Conservation (phyloP, 495 filamentous ascomycete genomes). For the Endocarpon pusillum region DNA sequence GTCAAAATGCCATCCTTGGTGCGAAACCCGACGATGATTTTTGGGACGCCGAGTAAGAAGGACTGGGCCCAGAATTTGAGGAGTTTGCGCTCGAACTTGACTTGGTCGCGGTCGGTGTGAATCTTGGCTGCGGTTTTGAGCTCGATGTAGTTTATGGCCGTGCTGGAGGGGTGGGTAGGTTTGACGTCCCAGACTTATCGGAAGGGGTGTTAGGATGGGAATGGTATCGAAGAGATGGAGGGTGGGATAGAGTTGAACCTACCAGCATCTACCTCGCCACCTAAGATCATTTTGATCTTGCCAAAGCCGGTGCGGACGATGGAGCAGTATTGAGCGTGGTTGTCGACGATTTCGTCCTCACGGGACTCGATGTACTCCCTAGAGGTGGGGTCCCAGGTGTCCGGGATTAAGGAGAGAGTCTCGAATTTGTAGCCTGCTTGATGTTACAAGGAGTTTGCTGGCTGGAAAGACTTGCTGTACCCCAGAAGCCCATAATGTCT, state of each 20-base stretch:
- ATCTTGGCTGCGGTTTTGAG: slow-evolving; percentile 77
- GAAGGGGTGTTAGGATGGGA: neutral
- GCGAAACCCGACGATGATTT: slow-evolving; percentile 81
- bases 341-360: slow-evolving; percentile 53
- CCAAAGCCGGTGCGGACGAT: slow-evolving; percentile 78
- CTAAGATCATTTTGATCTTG: slow-evolving; percentile 50
- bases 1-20: slow-evolving; percentile 52
- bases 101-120: slow-evolving; percentile 39
- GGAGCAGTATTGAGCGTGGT: slow-evolving; percentile 86
- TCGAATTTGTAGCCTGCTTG: slow-evolving; percentile 87
- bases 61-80: slow-evolving; percentile 94
- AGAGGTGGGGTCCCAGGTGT: slow-evolving; percentile 50
- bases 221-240: slow-evolving; percentile 2
- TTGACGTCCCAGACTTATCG: slow-evolving; percentile 65
- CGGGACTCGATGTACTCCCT: slow-evolving; percentile 65
- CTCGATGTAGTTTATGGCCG: slow-evolving; percentile 90
- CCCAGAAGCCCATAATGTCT: slow-evolving; percentile 50
- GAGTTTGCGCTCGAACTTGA: slow-evolving; percentile 74
- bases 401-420: slow-evolving; percentile 55
- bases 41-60: slow-evolving; percentile 82
- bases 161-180: slow-evolving; percentile 48
- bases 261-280: slow-evolving; percentile 92
- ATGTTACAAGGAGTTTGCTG: slow-evolving; percentile 7
- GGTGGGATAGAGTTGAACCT: slow-evolving; percentile 14
- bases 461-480: slow-evolving; percentile 14